Evolutionary conservation across 306 rosid species (phyloP).

Genomic region (Trifolium subterraneum): DNA sequence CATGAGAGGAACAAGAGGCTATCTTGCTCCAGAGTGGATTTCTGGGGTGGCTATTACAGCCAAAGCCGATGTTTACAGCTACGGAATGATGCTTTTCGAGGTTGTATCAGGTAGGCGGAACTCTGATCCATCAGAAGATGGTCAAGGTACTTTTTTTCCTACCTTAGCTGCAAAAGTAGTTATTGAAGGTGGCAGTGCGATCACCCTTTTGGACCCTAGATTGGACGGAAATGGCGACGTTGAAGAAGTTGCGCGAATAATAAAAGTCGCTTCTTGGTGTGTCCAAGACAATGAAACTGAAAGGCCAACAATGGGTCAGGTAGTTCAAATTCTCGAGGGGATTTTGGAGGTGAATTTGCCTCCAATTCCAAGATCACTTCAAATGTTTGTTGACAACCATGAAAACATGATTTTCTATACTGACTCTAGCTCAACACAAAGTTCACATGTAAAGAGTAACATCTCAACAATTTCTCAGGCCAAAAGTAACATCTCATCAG

Average conservation of each 20-base stretch:
- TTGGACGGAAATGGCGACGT: conserved; percentile 47
- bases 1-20: conserved; percentile 75
- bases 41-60: conserved; percentile 55
- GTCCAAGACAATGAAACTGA: conserved; percentile 59
- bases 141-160: conserved; percentile 43
- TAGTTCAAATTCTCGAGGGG: conserved; percentile 62
- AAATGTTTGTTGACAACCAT: conserved; percentile 45
- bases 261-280: conserved; percentile 64
- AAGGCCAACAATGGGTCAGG: conserved; percentile 60
- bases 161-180: conserved; percentile 44
- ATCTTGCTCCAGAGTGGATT: conserved; percentile 78
- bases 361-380: conserved; percentile 49
- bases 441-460: conserved; percentile 49
- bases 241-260: conserved; percentile 44
- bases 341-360: conserved; percentile 45
- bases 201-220: conserved; percentile 43
- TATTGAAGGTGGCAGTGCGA: conserved; percentile 37
- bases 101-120: conserved; percentile 57
- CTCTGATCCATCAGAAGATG: conserved; percentile 51
- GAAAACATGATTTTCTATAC: conserved; percentile 52
- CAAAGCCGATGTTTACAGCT: conserved; percentile 60
- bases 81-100: conserved; percentile 66
- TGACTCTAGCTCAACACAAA: conserved; percentile 50
- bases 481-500: conserved; percentile 37
- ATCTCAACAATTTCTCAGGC: conserved; percentile 40